Base-by-base conservation (phyloP, 768 basidiomycete species). In the Trametes cinnabarina region DNA sequence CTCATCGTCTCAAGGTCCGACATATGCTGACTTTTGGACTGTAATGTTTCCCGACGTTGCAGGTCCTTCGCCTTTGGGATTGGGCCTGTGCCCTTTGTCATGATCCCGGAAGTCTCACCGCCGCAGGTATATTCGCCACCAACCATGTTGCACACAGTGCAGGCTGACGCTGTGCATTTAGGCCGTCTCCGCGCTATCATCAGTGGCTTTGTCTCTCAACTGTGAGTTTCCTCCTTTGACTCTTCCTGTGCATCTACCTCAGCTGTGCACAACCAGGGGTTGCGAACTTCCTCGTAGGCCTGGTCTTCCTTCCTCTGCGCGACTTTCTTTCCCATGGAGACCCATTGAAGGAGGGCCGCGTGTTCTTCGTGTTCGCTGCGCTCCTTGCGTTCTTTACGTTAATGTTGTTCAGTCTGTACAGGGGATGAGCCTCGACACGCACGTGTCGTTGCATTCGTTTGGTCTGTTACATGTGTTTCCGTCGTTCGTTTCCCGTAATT, bases 71-170 rank as follows among this genome's bases (percentile, higher is more conserved):
- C 94, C 1, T 73, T 89, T 32, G 96, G 95, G 2, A 79, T 98
- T 17, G 96, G 96, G 1, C 94, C 96, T 2, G 75, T 98, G 32
- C 95, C 96, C 0, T 98, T 94, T 68, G 85, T 98, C 37, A 86
- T 98, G 71, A 86, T 96, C 30, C 86, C 94, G 15, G 94, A 98
- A 68, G 84, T 97, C 20, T 88, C 94, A 2, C 93, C 93, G 1
- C 71, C 81, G 48, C 81, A 88, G 65, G 92, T 88, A 70, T 60
- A 12, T 32, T 12, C n/a, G n/a, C n/a, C n/a, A n/a, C n/a, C n/a
- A n/a, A n/a, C n/a, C n/a, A n/a, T n/a, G n/a, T n/a, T n/a, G n/a
- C n/a, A n/a, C n/a, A n/a, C 7, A 32, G 30, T 12, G 30, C 30
- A 32, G 30, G 14, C 14, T 47, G 42, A 35, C 65, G 30, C 54